Evolutionary conservation across 495 filamentous ascomycete genomes (phyloP).

Genomic region (Margaritispora aquatica): DNA sequence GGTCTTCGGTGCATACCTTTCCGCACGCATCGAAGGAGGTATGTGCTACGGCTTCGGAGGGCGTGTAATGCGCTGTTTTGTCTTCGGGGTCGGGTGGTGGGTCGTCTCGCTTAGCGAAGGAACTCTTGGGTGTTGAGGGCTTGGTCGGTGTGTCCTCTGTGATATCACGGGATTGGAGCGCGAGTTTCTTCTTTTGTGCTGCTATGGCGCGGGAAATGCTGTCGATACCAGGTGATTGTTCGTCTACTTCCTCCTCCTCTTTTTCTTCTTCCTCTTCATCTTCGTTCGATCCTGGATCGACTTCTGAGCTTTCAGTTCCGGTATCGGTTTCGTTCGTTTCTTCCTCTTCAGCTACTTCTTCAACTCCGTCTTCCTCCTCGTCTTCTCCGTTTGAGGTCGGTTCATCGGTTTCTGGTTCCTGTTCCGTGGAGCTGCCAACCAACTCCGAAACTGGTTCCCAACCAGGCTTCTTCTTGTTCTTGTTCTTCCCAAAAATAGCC

Average conservation of each 20-base stretch:
- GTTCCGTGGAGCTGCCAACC: neutral
- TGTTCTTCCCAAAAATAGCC: too few relatives aligned
- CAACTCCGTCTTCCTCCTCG: too few relatives aligned
- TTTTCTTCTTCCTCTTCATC: neutral
- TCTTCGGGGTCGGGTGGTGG: neutral
- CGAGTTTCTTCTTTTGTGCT: neutral
- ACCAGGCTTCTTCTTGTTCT: neutral
- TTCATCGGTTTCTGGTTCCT: neutral
- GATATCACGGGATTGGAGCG: neutral
- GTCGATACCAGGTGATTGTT: neutral
- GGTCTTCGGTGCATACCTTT: neutral
- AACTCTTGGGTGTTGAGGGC: too few relatives aligned
- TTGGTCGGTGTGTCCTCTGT: too few relatives aligned
- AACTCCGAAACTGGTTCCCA: neutral
- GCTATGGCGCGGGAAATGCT: neutral
- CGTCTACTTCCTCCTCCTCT: neutral
- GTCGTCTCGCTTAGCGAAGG: neutral
- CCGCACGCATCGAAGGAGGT: constrained; percentile 10
- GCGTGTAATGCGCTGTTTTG: neutral
- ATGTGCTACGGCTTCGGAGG: neutral
- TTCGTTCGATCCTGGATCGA: neutral
- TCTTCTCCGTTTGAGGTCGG: neutral
- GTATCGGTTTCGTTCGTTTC: neutral
- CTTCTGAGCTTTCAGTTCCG: neutral
- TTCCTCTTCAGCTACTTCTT: neutral